A percentile compares a stretch with the other conserved stretches of the same genome.
Evolutionary conservation across 2,329 filamentous ascomycete species (phyloP).

Genomic region (Claviceps sp.): DNA sequence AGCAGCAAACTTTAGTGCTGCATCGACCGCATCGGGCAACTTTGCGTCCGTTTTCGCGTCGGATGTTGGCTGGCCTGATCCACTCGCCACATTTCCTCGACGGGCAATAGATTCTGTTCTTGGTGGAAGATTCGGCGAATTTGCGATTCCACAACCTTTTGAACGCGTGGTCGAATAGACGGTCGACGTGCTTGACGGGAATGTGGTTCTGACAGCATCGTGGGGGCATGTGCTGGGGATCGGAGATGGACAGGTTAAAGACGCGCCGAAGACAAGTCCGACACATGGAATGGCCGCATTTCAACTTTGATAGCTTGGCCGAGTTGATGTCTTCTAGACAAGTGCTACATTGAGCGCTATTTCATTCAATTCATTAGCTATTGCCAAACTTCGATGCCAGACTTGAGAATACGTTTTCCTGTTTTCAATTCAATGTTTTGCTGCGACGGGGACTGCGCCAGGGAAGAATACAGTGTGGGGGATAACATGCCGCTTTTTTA

Average conservation of each 20-base stretch:
- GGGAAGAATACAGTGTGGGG: no score
- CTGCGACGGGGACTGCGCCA: background rate
- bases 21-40: conserved; percentile 60
- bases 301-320: conserved; percentile 53
- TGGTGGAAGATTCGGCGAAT: conserved; percentile 61
- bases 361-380: conserved; percentile 7
- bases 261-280: conserved; percentile 58
- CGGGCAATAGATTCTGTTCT: conserved; percentile 68
- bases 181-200: conserved; percentile 61
- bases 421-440: background rate
- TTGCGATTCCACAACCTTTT: conserved; percentile 72
- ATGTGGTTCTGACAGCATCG: conserved; percentile 67
- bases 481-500: conserved; percentile 8
- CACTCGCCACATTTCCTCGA: conserved; percentile 59
- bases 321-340: conserved; percentile 57
- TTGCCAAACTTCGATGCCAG: no score
- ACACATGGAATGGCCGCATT: conserved; percentile 75
- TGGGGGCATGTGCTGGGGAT: conserved; percentile 74
- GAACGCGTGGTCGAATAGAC: conserved; percentile 59
- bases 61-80: conserved; percentile 62
- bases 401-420: no score
- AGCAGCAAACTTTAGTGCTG: conserved; percentile 58
- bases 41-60: conserved; percentile 43
- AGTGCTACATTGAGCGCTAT: conserved; percentile 56
- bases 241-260: conserved; percentile 63